Evolutionary conservation across 257 asterid species (phyloP), one percentile per base, ranked within the genome.

Genomic region (Scutellaria galericulata): DNA sequence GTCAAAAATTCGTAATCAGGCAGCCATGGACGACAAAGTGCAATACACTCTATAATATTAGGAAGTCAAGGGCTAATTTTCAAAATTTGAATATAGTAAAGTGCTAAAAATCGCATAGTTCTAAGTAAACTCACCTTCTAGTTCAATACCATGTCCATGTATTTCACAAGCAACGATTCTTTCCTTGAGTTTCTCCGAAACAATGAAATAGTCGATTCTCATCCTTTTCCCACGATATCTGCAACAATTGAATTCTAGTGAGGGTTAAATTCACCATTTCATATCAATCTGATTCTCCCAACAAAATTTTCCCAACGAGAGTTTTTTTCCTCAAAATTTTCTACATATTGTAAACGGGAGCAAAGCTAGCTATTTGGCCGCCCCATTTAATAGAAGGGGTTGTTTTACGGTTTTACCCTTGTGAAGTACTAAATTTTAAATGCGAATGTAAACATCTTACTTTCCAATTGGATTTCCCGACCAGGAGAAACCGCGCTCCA

Each of bases 221-320:
- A 94, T 94, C 89, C 99, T 86, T 80, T 91, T 94, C 66, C 97
- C 97, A n/a, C 97, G 97, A 69, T 94, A 94, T 83, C 97, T 93
- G 84, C 85, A 81, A 61, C 44, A 70, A 70, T 9, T 35, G 68
- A 31, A 31, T 31, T 31, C 5, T 31, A 70, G 3, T 7, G 53
- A 59, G 7, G 70, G 24, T n/a, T 41, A 14, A 22, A 20, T 52
- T 22, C 66, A 64, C 22, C 18, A 24, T 64, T 68, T 20, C 3
- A 51, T 10, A 61, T 67, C 20, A 22, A 70, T 65, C 31, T 45
- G 40, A 61, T 59, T 45, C 14, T 10, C 63, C 58, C 50, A 45
- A 45, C 59, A 13, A 18, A 18, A 61, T 59, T 45, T 11, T 10
- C 63, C 58, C 50, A 45, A 45, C 59, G 8, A 13, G 31, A 24